Evolutionary conservation across 352 stramenopile genomes (phyloP).

Genomic region (Globisporangium cystogenes): DNA sequence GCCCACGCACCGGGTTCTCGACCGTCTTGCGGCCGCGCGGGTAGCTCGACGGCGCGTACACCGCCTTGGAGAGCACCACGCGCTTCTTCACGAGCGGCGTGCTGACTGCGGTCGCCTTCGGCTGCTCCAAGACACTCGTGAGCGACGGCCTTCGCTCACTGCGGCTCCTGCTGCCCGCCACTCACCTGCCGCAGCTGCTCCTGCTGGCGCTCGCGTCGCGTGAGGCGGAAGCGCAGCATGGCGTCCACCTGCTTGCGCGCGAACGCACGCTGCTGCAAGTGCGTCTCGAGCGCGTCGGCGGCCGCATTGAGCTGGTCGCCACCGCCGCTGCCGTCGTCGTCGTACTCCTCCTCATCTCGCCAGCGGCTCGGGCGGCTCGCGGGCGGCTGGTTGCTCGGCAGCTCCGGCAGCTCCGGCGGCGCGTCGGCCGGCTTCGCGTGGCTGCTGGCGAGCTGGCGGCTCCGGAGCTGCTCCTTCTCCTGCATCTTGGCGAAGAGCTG

Average conservation of each 20-base stretch:
- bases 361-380: not conserved
- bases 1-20: constrained; percentile 27
- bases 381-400: constrained; percentile 6
- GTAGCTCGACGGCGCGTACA: constrained; percentile 30
- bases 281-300: constrained; percentile 32
- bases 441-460: not conserved
- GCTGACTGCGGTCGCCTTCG: no score
- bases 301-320: constrained; percentile 31
- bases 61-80: constrained; percentile 30
- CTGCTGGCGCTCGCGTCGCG: constrained; percentile 16
- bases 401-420: not conserved
- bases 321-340: constrained; percentile 9
- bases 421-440: not conserved
- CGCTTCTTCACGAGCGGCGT: constrained; percentile 30
- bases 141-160: not conserved
- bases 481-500: constrained; percentile 64
- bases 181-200: not conserved
- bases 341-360: constrained; percentile 9
- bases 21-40: constrained; percentile 18
- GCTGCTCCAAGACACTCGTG: constrained; percentile 8
- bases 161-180: not conserved
- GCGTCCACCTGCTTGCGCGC: constrained; percentile 39
- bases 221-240: constrained; percentile 28
- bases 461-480: constrained; percentile 30
- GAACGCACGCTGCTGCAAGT: constrained; percentile 46